A percentile compares a stretch with the other conserved stretches of the same genome.
Evolutionary conservation across 2,329 filamentous ascomycete genomes (phyloP).

Genomic region (Hyphodiscus sp.): DNA sequence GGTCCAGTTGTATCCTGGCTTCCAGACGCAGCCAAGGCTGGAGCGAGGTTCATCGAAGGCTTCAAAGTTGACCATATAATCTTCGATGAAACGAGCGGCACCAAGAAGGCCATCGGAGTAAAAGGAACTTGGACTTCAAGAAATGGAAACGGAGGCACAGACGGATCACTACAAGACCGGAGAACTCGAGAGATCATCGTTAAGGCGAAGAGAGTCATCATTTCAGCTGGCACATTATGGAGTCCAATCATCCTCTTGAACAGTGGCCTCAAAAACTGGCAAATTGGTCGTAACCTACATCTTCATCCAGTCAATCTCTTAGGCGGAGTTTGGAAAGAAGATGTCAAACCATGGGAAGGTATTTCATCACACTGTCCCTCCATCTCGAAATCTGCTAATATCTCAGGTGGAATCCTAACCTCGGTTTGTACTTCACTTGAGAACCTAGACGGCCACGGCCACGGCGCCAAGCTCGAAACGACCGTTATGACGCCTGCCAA

Average conservation of each 20-base stretch:
- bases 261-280: slow-evolving; percentile 72
- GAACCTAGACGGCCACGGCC: slow-evolving; percentile 71
- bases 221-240: slow-evolving; percentile 71
- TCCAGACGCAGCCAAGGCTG: slow-evolving; percentile 69
- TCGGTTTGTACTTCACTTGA: slow-evolving; percentile 71
- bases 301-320: slow-evolving; percentile 66
- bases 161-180: slow-evolving; percentile 42
- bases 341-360: slow-evolving; percentile 61
- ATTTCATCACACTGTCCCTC: background rate
- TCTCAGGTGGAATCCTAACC: slow-evolving; percentile 62
- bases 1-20: slow-evolving; percentile 73
- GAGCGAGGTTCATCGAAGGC: slow-evolving; percentile 78
- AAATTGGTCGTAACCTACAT: slow-evolving; percentile 77
- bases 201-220: slow-evolving; percentile 71
- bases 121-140: slow-evolving; percentile 69
- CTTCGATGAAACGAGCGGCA: slow-evolving; percentile 49
- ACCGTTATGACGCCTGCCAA: slow-evolving; percentile 66
- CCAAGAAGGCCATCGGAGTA: slow-evolving; percentile 61
- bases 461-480: slow-evolving; percentile 77
- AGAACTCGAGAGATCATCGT: slow-evolving; percentile 58
- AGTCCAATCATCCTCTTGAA: slow-evolving; percentile 70
- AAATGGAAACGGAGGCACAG: slow-evolving; percentile 53
- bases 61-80: slow-evolving; percentile 65
- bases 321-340: slow-evolving; percentile 59
- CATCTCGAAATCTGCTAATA: background rate